A percentile compares a stretch with the other conserved stretches of the same genome.
These are phyloP conservation scores for Ormosia semicastrata DNA, from an alignment of 306 rosid genomes.

Conservation along the genomic window DNA sequence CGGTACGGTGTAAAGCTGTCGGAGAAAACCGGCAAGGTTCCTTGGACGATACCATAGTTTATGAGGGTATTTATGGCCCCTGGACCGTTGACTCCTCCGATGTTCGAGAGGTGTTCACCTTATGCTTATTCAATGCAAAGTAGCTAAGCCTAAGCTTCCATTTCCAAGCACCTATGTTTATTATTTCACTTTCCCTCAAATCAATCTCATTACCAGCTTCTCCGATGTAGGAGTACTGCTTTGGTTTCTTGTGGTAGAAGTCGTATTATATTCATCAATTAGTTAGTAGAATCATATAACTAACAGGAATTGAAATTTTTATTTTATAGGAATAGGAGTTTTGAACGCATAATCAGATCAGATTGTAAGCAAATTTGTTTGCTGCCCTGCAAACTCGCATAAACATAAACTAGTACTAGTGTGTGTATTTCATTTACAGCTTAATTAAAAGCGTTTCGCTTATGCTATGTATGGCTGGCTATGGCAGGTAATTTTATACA, in stretches of 20 bases:
- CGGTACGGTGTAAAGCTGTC: constrained; percentile 55
- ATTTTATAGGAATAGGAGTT: too few relatives aligned
- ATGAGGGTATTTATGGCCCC: constrained; percentile 82
- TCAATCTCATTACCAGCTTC: background rate
- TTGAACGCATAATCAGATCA: too few relatives aligned
- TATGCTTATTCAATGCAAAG: background rate
- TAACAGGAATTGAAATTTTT: too few relatives aligned
- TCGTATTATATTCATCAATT: too few relatives aligned
- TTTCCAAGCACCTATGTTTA: background rate
- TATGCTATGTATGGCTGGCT: constrained; percentile 13
- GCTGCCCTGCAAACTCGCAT: too few relatives aligned
- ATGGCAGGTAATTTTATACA: constrained; percentile 73
- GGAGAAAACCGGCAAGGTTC: constrained; percentile 49
- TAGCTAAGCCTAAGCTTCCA: background rate
- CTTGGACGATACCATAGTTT: constrained; percentile 34
- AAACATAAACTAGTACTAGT: too few relatives aligned
- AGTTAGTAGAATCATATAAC: too few relatives aligned
- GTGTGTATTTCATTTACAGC: background rate
- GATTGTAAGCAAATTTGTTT: too few relatives aligned
- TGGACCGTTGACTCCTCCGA: constrained; percentile 80
- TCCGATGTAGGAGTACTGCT: background rate
- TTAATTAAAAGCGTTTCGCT: background rate
- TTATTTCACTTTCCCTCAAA: background rate
- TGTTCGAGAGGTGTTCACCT: constrained; percentile 57
- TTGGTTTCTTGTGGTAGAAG: background rate